phyloP scores from a whole-genome alignment of 2,329 filamentous ascomycete genomes.

The Hyphodiscus sp. region DNA sequence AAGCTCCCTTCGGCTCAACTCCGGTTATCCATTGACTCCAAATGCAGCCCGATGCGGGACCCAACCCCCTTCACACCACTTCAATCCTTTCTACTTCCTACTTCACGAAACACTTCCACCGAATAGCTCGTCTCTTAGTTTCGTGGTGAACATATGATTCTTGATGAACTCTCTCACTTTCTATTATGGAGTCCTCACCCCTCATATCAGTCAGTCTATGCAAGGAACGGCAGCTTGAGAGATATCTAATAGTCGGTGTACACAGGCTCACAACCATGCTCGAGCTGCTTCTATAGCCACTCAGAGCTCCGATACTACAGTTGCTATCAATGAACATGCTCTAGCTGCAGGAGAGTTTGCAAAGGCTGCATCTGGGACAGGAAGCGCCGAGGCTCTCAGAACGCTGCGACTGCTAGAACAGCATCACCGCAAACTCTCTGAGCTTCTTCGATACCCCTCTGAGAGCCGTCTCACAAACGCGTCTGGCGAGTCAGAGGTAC shows the following conservation, averaged over 20 bases:
- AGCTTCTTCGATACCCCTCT: slow-evolving; percentile 65
- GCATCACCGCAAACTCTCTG: slow-evolving; percentile 78
- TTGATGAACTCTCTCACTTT: background rate
- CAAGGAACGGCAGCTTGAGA: background rate
- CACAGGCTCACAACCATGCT: slow-evolving; percentile 80
- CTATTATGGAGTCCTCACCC: slow-evolving; percentile 61
- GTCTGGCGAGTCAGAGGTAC: slow-evolving; percentile 23
- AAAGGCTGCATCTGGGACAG: slow-evolving; percentile 68
- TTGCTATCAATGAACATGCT: slow-evolving; percentile 82
- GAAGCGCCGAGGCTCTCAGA: slow-evolving; percentile 65
- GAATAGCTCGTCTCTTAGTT: background rate
- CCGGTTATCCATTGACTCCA: no score
- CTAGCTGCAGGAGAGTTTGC: slow-evolving; percentile 85
- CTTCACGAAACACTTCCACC: background rate
- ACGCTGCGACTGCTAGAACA: slow-evolving; percentile 80
- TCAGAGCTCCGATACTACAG: slow-evolving; percentile 62
- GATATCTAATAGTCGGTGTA: slow-evolving; percentile 19
- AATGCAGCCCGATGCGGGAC: no score
- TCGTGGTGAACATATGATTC: background rate
- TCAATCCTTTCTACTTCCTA: background rate
- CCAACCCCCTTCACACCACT: background rate
- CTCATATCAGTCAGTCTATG: slow-evolving; percentile 51
- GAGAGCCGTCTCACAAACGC: slow-evolving; percentile 23
- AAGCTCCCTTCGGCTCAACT: background rate
- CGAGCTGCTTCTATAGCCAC: slow-evolving; percentile 73